phyloP scores from a whole-genome alignment of 345 rosid species.

The Pelargonium nanum region DNA sequence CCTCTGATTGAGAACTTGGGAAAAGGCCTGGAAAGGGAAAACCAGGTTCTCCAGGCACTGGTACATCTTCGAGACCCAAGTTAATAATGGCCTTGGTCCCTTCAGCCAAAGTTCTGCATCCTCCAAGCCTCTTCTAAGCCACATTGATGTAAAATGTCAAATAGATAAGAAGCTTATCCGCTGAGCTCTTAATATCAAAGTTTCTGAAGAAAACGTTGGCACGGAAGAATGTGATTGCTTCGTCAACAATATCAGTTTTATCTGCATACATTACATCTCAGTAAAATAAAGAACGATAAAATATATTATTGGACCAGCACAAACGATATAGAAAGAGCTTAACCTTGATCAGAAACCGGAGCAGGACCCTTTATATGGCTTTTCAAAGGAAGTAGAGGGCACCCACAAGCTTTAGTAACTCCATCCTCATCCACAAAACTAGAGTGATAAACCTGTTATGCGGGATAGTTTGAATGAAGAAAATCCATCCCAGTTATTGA shows the following conservation, averaged over 20 bases:
- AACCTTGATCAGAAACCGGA: constrained; percentile 79
- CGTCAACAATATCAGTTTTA: constrained; percentile 78
- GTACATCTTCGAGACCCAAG: constrained; percentile 85
- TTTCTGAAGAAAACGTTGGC: constrained; percentile 92
- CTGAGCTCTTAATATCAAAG: constrained; percentile 79
- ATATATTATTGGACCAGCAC: too few relatives aligned
- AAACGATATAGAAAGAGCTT: background rate
- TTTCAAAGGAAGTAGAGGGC: constrained; percentile 86
- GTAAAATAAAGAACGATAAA: background rate
- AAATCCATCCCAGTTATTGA: background rate
- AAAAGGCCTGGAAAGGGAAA: constrained; percentile 93
- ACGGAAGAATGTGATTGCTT: constrained; percentile 83
- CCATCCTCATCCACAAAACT: constrained; percentile 86
- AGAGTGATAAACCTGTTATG: constrained; percentile 75
- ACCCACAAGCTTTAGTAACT: constrained; percentile 70
- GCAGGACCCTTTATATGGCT: constrained; percentile 97
- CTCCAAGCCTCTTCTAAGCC: constrained; percentile 83
- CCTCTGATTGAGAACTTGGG: constrained; percentile 43
- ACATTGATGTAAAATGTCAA: constrained; percentile 83
- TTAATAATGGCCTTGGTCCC: constrained; percentile 92
- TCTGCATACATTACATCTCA: constrained; percentile 30
- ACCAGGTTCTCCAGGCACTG: constrained; percentile 82
- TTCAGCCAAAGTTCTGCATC: constrained; percentile 88
- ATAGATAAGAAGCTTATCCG: constrained; percentile 91
- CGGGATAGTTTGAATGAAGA: constrained; percentile 4